Conservation (phyloP, 2,329 filamentous ascomycete species). For the Dryadomyces quercivorus region DNA sequence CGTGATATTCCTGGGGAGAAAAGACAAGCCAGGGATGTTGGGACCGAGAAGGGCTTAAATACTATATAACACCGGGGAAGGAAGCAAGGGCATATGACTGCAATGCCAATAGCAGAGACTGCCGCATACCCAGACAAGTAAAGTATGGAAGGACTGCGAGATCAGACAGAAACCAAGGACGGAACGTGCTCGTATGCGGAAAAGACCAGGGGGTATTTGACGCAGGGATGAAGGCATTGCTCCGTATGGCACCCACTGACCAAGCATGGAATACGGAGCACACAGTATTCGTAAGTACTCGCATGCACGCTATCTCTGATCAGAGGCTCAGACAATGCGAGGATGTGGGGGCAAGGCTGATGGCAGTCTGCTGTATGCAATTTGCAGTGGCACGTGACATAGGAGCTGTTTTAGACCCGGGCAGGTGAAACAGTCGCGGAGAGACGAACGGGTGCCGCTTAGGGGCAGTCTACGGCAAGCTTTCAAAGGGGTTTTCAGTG, state of each 20-base stretch:
- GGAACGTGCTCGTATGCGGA: background rate
- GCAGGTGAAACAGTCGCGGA: background rate
- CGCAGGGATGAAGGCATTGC: background rate
- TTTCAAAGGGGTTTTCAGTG: too few species aligned
- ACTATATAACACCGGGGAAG: background rate
- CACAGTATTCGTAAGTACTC: too few species aligned
- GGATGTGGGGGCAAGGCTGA: background rate
- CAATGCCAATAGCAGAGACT: too few species aligned
- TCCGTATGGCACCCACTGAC: too few species aligned
- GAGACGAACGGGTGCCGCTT: background rate
- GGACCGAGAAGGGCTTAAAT: background rate
- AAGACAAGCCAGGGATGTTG: background rate
- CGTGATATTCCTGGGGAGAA: background rate
- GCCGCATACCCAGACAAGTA: too few species aligned
- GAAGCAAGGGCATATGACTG: background rate
- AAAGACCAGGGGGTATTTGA: background rate
- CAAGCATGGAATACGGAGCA: too few species aligned
- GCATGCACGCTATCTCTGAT: background rate
- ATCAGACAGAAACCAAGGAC: background rate
- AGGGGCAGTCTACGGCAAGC: too few species aligned
- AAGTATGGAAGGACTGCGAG: background rate
- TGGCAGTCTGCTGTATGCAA: background rate
- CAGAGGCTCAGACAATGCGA: background rate
- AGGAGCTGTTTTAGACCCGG: slow-evolving; percentile 2
- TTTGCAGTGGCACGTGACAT: background rate